Conservation (phyloP, 352 stramenopile genomes). For the Pythium phragmiticola region DNA sequence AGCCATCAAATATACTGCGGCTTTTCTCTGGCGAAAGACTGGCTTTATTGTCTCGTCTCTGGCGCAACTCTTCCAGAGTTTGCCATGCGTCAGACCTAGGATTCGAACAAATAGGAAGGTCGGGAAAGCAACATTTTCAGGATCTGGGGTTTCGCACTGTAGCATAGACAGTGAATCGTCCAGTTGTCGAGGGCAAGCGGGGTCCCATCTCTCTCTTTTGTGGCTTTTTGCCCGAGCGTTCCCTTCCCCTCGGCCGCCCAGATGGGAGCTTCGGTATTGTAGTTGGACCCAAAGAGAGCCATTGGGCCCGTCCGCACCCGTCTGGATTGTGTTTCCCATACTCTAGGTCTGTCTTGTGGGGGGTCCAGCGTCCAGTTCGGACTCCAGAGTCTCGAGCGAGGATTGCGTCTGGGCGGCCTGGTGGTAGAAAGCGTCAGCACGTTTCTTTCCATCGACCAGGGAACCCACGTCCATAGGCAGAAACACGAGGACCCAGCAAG, state of each 20-base stretch:
- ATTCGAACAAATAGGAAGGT: no score
- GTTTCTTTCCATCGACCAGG: conserved; percentile 27
- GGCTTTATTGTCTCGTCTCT: not conserved
- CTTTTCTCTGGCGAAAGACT: not conserved
- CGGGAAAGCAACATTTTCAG: no score
- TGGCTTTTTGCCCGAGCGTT: conserved; percentile 7
- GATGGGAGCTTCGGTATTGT: no score
- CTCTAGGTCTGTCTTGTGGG: not conserved
- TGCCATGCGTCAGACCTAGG: no score
- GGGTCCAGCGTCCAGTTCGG: not conserved
- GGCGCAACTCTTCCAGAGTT: not conserved
- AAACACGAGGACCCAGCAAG: conserved; percentile 13
- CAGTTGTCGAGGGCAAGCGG: no score
- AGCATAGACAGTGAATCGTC: no score
- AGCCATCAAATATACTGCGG: not conserved
- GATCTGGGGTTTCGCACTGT: no score
- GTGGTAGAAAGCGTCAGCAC: conserved; percentile 19
- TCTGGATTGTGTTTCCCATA: not conserved
- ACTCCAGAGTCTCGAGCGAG: not conserved
- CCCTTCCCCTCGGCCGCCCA: not conserved
- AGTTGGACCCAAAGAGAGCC: not conserved
- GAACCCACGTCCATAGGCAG: conserved; percentile 7
- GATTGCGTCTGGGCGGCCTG: not conserved
- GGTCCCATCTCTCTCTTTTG: no score
- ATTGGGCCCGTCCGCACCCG: not conserved